Conservation (phyloP, 2,329 filamentous ascomycete species). For the Microdochium paspali region DNA sequence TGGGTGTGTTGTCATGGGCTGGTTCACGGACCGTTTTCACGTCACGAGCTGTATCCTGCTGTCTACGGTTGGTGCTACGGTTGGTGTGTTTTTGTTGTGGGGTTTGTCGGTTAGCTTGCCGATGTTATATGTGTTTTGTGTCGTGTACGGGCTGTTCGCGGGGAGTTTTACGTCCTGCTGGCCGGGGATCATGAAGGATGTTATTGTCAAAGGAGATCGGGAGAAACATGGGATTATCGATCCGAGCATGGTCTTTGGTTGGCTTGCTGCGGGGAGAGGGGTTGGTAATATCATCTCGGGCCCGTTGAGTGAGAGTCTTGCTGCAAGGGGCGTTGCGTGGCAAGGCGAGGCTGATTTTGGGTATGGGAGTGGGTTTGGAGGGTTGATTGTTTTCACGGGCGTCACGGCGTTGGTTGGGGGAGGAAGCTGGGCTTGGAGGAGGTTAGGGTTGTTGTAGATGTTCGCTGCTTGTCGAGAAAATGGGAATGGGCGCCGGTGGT, state of each 20-base stretch:
- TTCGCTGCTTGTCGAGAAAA: not conserved
- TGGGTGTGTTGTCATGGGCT: conserved; percentile 49
- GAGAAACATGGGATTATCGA: conserved; percentile 20
- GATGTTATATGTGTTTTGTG: conserved; percentile 48
- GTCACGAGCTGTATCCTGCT: conserved; percentile 46
- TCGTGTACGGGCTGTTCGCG: conserved; percentile 56
- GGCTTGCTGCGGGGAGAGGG: conserved; percentile 48
- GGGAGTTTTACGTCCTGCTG: conserved; percentile 55
- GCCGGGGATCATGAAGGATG: conserved; percentile 44
- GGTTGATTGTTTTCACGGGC: conserved; percentile 47
- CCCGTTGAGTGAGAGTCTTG: conserved; percentile 43
- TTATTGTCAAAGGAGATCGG: conserved; percentile 16
- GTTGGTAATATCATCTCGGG: conserved; percentile 51
- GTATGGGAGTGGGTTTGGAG: conserved; percentile 42
- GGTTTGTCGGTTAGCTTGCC: conserved; percentile 43
- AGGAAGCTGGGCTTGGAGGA: conserved; percentile 31
- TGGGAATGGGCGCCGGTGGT: no score
- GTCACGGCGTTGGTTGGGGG: conserved; percentile 39
- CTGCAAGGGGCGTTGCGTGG: conserved; percentile 33
- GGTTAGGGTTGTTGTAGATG: conserved; percentile 13
- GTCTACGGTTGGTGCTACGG: conserved; percentile 44
- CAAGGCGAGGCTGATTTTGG: conserved; percentile 26
- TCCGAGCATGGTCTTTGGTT: conserved; percentile 46
- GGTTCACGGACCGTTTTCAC: conserved; percentile 42
- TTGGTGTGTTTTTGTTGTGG: conserved; percentile 53